Evolutionary conservation across 805 yeast genomes (phyloP), one percentile per base, ranked within the genome.

Genomic region (Lachancea quebecensis): DNA sequence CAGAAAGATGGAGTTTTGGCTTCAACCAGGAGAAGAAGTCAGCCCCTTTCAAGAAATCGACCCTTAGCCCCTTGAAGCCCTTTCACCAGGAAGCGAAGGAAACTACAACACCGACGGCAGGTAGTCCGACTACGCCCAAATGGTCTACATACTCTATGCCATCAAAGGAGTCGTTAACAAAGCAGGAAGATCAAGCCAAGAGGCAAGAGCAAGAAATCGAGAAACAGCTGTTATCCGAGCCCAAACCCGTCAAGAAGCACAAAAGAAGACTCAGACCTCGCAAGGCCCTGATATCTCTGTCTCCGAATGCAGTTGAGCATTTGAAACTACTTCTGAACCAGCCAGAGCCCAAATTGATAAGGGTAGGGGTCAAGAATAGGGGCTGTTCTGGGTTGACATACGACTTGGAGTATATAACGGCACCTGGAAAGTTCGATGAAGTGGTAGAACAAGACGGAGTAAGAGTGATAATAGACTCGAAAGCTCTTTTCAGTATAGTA

Each of bases 331-430:
- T 93, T 21, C 68, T 85, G 51, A 78, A 82, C 44, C 85, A 81
- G 52, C 98, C 98, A 4, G 79, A 79, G 38, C 98, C 98, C 10
- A 80, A 91, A 67, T 72, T 88, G 58, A 87, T 93, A 39, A 76
- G 97, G 56, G 82, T 93, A 11, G 95, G 97, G 12, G 98, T 95
- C n/a, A 79, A 79, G 52, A 93, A 93, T 67, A 75, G 98, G 60
- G 99, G 99, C 4, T 93, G 99, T 65, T 91, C 98, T 0, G 99
- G 99, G 0, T 74, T 93, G 49, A 81, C 95, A 0, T 93, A 93
- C 65, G 83, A 89, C 65, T 70, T 93, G 51, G 96, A 89, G 60
- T 93, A 93, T 67, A 96, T 93, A 35, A 76, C 80, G 27, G 74
- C 78, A 60, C 91, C 97, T 8, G 96, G 90, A n/a, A 88, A 89